Percentiles rank a stretch among this genome's conserved stretches.
phyloP scores from a whole-genome alignment of 108 stramenopile genomes.

The Skeletonema potamos region DNA sequence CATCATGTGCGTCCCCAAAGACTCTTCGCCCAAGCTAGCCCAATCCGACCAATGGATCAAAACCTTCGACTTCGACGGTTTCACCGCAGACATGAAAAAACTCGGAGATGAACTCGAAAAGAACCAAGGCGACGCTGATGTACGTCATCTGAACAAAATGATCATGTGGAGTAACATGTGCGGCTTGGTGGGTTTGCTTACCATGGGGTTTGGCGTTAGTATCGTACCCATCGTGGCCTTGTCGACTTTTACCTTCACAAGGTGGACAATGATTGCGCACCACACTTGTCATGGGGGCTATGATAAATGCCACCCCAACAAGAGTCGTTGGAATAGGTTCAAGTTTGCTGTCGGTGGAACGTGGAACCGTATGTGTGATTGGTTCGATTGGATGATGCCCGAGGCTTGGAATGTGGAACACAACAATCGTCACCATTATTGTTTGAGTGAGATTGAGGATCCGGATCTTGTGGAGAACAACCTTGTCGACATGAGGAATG shows the following conservation, averaged over 20 bases:
- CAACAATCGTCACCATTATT: conserved; percentile 91
- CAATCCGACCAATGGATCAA: conserved; percentile 77
- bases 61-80: conserved; percentile 77
- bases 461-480: conserved; percentile 91
- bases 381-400: conserved; percentile 91
- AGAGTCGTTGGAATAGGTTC: conserved; percentile 71
- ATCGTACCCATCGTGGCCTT: conserved; percentile 56
- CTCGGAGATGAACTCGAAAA: conserved; percentile 80
- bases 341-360: conserved; percentile 75
- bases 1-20: conserved; percentile 34
- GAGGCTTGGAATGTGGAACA: conserved; percentile 96
- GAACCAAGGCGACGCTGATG: conserved; percentile 81
- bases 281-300: conserved; percentile 90
- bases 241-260: conserved; percentile 69
- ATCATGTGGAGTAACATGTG: conserved; percentile 76
- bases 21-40: conserved; percentile 31
- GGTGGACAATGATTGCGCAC: conserved; percentile 91
- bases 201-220: conserved; percentile 54
- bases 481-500: conserved; percentile 58
- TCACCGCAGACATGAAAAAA: conserved; percentile 73
- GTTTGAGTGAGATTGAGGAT: conserved; percentile 74
- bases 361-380: conserved; percentile 72
- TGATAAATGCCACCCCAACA: conserved; percentile 76
- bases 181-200: conserved; percentile 72
- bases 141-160: conserved; percentile 90